Conservation (phyloP, 2,329 filamentous ascomycete genomes). For the Diaporthe amygdali region DNA sequence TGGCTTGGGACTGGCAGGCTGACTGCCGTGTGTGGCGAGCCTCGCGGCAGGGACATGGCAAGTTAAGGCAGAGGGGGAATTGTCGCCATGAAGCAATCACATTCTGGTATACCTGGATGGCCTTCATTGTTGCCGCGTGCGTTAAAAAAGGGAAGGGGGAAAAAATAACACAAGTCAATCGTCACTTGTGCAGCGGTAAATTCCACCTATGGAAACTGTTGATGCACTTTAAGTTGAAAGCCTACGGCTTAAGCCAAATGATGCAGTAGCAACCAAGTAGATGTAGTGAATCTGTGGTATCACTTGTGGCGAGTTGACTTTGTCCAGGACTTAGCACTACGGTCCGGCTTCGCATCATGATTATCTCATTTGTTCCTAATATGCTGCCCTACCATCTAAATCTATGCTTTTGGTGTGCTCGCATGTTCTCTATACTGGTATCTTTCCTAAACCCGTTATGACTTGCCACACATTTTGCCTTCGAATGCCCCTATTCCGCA, state of each 20-base stretch:
- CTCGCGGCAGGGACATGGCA: not conserved
- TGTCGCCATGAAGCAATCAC: not conserved
- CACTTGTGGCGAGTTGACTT: not conserved
- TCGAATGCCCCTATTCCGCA: not conserved
- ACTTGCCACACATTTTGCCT: not conserved
- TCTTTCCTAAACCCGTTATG: not conserved
- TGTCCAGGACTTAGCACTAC: not conserved
- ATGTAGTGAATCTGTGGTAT: not conserved
- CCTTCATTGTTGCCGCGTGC: not conserved
- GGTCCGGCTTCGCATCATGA: not conserved
- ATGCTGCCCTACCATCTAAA: not conserved
- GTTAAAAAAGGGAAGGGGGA: no score
- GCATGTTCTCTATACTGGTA: not conserved
- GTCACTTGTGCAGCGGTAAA: not conserved
- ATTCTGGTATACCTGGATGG: not conserved
- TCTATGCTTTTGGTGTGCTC: conserved; percentile 4
- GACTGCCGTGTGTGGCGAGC: not conserved
- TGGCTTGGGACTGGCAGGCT: not conserved
- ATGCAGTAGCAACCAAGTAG: not conserved
- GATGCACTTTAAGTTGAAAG: not conserved
- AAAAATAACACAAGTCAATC: not conserved
- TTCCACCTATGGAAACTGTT: not conserved
- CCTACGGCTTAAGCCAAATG: not conserved
- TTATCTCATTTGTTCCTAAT: not conserved
- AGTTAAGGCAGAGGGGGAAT: not conserved